Conservation (phyloP, 768 basidiomycete species). For the Pleurotus tuoliensis region DNA sequence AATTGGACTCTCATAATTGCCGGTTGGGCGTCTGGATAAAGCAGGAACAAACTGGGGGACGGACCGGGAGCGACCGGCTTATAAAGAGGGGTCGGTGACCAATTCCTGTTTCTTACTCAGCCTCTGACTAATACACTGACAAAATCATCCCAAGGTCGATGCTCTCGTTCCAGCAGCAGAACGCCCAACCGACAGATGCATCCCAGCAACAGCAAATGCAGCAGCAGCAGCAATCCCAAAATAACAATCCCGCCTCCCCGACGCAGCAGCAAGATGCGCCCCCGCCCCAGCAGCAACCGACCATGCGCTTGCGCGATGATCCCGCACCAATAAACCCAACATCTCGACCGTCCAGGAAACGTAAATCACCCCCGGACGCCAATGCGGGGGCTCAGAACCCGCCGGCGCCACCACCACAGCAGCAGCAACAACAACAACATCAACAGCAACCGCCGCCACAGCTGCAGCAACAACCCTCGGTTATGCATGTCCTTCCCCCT, state of each 20-base stretch:
- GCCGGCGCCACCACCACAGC: slow-evolving; percentile 26
- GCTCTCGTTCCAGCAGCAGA: slow-evolving; percentile 6
- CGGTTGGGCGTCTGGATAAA: not conserved
- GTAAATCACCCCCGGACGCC: slow-evolving; percentile 57
- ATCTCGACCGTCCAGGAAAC: slow-evolving; percentile 51
- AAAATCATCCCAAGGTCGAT: slow-evolving; percentile 13
- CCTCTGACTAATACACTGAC: slow-evolving; percentile 44
- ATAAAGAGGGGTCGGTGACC: slow-evolving; percentile 12
- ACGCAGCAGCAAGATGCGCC: slow-evolving; percentile 18
- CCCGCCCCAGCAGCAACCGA: slow-evolving; percentile 17
- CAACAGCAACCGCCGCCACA: slow-evolving; percentile 25
- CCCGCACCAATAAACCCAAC: slow-evolving; percentile 42
- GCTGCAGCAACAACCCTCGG: slow-evolving; percentile 25
- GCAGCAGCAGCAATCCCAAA: slow-evolving; percentile 12
- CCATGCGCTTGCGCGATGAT: slow-evolving; percentile 65
- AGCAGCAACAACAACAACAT: slow-evolving; percentile 25
- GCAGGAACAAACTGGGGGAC: slow-evolving; percentile 9
- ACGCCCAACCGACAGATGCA: slow-evolving; percentile 6
- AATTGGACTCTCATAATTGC: too few relatives aligned
- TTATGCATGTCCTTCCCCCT: slow-evolving; percentile 54
- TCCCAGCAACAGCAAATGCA: slow-evolving; percentile 18
- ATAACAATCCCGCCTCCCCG: slow-evolving; percentile 15
- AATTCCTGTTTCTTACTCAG: slow-evolving; percentile 30
- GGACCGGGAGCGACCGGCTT: slow-evolving; percentile 12
- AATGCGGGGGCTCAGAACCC: slow-evolving; percentile 22